Conservation (phyloP, 2,329 filamentous ascomycete species). For the Sclerotinia minor region DNA sequence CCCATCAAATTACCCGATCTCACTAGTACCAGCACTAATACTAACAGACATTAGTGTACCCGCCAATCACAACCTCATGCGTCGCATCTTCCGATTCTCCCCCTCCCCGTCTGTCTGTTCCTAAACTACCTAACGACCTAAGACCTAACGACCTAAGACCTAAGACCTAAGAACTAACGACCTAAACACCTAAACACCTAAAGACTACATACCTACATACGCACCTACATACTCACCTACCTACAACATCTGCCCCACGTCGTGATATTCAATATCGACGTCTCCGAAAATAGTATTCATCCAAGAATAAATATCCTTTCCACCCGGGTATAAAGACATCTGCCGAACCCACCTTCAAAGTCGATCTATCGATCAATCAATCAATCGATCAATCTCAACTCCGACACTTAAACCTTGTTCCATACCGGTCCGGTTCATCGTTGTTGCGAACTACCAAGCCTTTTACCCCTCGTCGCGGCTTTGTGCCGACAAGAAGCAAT, state of each 20-base stretch:
- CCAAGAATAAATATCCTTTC: constrained; percentile 3
- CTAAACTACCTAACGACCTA: neutral
- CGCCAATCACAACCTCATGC: constrained; percentile 11
- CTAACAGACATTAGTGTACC: neutral
- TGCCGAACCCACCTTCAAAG: constrained; percentile 17
- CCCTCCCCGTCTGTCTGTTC: constrained; percentile 10
- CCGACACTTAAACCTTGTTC: constrained; percentile 2
- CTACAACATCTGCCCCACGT: constrained; percentile 9
- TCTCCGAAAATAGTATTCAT: neutral
- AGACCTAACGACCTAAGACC: neutral
- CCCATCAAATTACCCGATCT: neutral
- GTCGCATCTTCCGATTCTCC: constrained; percentile 16
- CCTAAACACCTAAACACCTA: no score
- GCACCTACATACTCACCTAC: neutral
- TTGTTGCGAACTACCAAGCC: neutral
- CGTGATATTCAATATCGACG: neutral
- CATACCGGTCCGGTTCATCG: constrained; percentile 6
- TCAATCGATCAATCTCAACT: neutral
- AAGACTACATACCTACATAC: neutral
- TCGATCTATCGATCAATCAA: neutral
- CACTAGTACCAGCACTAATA: neutral
- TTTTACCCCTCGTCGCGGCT: constrained; percentile 11
- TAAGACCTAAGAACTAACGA: neutral
- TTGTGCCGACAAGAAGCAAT: constrained; percentile 3
- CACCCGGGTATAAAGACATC: constrained; percentile 20